phyloP scores from a whole-genome alignment of 371 early-diverging fungal genomes.

The Nosema muscidifuracis region DNA sequence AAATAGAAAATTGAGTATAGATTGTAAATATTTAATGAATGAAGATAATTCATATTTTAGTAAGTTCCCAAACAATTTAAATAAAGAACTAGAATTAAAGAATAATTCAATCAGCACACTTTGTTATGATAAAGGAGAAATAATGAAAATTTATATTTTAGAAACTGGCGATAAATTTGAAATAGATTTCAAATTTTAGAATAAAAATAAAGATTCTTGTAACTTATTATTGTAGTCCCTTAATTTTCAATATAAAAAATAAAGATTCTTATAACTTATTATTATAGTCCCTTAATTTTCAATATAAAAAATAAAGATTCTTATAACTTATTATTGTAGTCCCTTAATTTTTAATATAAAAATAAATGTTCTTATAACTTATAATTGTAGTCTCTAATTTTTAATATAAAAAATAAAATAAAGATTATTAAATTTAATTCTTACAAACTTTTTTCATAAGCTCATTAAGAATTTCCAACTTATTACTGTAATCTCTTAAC shows the following conservation, averaged over 20 bases:
- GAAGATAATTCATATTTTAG: background rate
- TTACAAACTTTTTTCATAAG: slow-evolving; percentile 18
- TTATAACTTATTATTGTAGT: no score
- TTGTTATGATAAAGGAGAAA: background rate
- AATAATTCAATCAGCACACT: background rate
- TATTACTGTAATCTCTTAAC: background rate
- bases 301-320: no score
- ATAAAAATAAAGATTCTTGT: no score
- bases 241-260: no score
- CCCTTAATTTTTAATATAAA: no score
- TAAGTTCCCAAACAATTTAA: background rate
- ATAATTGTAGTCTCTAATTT: no score
- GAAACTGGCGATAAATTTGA: background rate
- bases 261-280: no score
- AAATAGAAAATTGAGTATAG: background rate
- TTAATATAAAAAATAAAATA: no score
- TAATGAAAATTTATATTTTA: background rate
- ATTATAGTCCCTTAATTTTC: no score
- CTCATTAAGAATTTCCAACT: slow-evolving; percentile 2
- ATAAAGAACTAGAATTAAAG: background rate
- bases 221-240: no score
- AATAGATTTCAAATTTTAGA: no score
- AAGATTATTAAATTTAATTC: background rate
- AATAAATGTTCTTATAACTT: no score
- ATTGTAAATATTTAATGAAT: background rate